phyloP scores from a whole-genome alignment of 306 rosid genomes.

The Oemleria cerasiformis region DNA sequence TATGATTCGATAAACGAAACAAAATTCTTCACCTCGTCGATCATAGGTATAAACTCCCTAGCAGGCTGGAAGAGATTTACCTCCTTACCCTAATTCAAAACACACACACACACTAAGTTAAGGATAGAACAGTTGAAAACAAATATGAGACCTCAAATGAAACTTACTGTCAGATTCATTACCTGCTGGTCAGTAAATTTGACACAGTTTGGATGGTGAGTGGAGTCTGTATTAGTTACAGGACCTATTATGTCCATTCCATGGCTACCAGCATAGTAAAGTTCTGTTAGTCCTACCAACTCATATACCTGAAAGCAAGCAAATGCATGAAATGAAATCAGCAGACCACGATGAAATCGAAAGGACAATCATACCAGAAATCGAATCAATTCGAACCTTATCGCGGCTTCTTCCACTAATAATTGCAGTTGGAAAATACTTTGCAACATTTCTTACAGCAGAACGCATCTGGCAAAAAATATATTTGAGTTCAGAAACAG shows the following conservation, averaged over 20 bases:
- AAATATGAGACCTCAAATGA: not conserved
- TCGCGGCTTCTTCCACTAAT: slow-evolving; percentile 92
- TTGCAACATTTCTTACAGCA: slow-evolving; percentile 59
- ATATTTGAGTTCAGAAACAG: not conserved
- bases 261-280: slow-evolving; percentile 96
- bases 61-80: slow-evolving; percentile 89
- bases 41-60: slow-evolving; percentile 73
- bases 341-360: no score
- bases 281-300: slow-evolving; percentile 84
- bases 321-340: no score
- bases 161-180: not conserved
- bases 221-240: slow-evolving; percentile 32
- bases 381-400: slow-evolving; percentile 38
- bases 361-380: no score
- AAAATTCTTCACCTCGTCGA: slow-evolving; percentile 56
- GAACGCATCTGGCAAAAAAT: slow-evolving; percentile 60
- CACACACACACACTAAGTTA: no score
- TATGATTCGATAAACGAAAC: not conserved
- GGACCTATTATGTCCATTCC: slow-evolving; percentile 96
- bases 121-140: not conserved
- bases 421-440: slow-evolving; percentile 77
- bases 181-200: slow-evolving; percentile 59
- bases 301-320: slow-evolving; percentile 59
- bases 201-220: slow-evolving; percentile 46
- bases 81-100: slow-evolving; percentile 64